A percentile compares a stretch with the other conserved stretches of the same genome.
Evolutionary conservation across 2,329 filamentous ascomycete genomes (phyloP).

Genomic region (Xylariales sp.): DNA sequence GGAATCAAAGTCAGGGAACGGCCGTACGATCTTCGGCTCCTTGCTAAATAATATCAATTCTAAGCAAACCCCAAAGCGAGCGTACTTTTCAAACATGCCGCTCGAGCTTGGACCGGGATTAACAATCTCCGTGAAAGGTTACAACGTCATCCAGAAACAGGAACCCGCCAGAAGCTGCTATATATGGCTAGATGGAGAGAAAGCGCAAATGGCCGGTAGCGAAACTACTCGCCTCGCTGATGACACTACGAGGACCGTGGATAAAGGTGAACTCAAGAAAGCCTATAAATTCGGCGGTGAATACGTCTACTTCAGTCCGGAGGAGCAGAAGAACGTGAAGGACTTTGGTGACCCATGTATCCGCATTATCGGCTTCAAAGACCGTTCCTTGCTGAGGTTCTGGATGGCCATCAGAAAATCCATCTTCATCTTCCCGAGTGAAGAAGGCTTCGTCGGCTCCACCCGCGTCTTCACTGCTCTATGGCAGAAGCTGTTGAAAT

Average conservation of each 20-base stretch:
- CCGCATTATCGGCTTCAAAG: constrained; percentile 91
- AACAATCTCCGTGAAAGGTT: constrained; percentile 88
- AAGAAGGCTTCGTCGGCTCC: constrained; percentile 84
- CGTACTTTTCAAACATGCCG: constrained; percentile 80
- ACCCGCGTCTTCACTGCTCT: constrained; percentile 89
- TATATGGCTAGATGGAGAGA: constrained; percentile 83
- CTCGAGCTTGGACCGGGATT: constrained; percentile 83
- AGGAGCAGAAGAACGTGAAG: constrained; percentile 74
- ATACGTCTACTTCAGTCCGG: constrained; percentile 76
- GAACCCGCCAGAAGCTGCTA: constrained; percentile 77
- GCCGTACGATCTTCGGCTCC: constrained; percentile 72
- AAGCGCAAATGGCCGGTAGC: constrained; percentile 71
- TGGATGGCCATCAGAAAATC: constrained; percentile 87
- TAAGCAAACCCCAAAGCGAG: constrained; percentile 77
- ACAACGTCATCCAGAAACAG: constrained; percentile 82
- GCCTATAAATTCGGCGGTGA: constrained; percentile 96
- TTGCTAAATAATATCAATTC: constrained; percentile 86
- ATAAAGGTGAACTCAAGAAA: constrained; percentile 79
- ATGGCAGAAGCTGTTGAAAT: constrained; percentile 77
- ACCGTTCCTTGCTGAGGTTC: constrained; percentile 64
- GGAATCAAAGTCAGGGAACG: constrained; percentile 65
- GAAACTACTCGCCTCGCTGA: constrained; percentile 72
- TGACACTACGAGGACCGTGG: constrained; percentile 70
- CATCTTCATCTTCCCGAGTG: constrained; percentile 89
- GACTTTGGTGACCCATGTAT: constrained; percentile 80